Conservation (phyloP, 169 alveolate genomes). For the Plasmodium coatneyi region DNA sequence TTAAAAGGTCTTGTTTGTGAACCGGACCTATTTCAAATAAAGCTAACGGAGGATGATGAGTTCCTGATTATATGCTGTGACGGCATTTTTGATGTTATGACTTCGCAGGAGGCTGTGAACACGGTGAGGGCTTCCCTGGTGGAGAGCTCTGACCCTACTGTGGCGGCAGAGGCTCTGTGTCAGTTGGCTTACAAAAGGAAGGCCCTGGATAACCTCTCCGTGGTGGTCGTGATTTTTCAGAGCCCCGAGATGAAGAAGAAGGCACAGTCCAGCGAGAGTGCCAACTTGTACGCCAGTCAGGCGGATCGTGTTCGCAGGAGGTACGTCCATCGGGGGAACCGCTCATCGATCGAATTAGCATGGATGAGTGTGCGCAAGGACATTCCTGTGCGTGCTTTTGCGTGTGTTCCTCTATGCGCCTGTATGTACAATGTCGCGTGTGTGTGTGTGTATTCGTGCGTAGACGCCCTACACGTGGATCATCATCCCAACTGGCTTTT, state of each 20-base stretch:
- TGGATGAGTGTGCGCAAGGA: neutral
- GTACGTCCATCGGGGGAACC: neutral
- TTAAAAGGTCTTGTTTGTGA: slow-evolving; percentile 94
- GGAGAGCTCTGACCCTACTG: slow-evolving; percentile 72
- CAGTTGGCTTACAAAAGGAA: slow-evolving; percentile 80
- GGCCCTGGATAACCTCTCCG: slow-evolving; percentile 83
- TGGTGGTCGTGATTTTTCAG: slow-evolving; percentile 80
- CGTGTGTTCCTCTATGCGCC: no score
- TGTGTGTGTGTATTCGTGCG: neutral
- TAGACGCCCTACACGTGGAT: neutral
- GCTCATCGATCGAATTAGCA: neutral
- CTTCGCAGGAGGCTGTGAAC: slow-evolving; percentile 94
- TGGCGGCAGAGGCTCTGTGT: slow-evolving; percentile 82
- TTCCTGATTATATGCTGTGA: slow-evolving; percentile 98
- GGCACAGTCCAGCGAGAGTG: neutral
- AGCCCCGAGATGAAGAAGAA: slow-evolving; percentile 66
- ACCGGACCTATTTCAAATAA: slow-evolving; percentile 94
- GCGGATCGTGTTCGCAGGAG: slow-evolving; percentile 51
- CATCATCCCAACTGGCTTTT: neutral
- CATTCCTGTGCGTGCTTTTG: no score
- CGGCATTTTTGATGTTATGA: slow-evolving; percentile 98
- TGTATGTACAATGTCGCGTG: neutral
- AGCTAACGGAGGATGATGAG: slow-evolving; percentile 90
- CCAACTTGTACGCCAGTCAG: slow-evolving; percentile 18
- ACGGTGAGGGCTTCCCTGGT: slow-evolving; percentile 80